Evolutionary conservation across 1,284 basidiomycete species (phyloP).

Genomic region (Bothia castanella): DNA sequence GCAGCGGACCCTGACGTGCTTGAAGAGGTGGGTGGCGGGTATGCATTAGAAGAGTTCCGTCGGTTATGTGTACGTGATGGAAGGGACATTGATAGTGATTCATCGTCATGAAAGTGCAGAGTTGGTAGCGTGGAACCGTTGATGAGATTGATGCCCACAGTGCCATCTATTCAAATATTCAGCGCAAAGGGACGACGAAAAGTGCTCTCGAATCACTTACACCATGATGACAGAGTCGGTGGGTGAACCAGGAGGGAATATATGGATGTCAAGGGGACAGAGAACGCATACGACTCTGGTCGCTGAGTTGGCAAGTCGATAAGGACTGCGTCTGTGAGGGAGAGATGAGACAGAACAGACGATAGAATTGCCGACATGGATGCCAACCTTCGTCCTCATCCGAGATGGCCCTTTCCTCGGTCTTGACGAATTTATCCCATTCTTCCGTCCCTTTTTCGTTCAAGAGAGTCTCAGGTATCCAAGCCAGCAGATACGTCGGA

Average conservation of each 20-base stretch:
- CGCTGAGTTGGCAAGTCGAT: conserved; percentile 72
- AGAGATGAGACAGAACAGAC: conserved; percentile 8
- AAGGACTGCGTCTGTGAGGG: conserved; percentile 61
- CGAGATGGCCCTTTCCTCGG: conserved; percentile 59
- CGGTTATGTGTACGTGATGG: conserved; percentile 37
- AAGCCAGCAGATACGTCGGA: conserved; percentile 73
- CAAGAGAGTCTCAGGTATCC: conserved; percentile 80
- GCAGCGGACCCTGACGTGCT: conserved; percentile 39
- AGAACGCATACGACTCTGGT: conserved; percentile 92
- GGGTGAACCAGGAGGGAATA: conserved; percentile 88
- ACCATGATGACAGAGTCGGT: conserved; percentile 84
- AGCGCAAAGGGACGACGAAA: background rate
- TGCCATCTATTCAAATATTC: conserved; percentile 51
- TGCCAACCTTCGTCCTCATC: conserved; percentile 69
- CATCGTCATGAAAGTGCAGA: conserved; percentile 95
- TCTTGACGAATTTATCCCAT: conserved; percentile 82
- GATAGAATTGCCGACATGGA: background rate
- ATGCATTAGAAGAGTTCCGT: conserved; percentile 44
- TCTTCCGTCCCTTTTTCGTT: conserved; percentile 73
- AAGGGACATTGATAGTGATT: conserved; percentile 73
- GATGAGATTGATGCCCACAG: conserved; percentile 78
- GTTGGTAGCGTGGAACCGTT: conserved; percentile 89
- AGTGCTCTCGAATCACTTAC: conserved; percentile 45
- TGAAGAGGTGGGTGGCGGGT: conserved; percentile 57
- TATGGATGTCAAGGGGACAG: conserved; percentile 82